Base-by-base conservation (phyloP, 106 monocot genomes). In the Cymbidium sinense region DNA sequence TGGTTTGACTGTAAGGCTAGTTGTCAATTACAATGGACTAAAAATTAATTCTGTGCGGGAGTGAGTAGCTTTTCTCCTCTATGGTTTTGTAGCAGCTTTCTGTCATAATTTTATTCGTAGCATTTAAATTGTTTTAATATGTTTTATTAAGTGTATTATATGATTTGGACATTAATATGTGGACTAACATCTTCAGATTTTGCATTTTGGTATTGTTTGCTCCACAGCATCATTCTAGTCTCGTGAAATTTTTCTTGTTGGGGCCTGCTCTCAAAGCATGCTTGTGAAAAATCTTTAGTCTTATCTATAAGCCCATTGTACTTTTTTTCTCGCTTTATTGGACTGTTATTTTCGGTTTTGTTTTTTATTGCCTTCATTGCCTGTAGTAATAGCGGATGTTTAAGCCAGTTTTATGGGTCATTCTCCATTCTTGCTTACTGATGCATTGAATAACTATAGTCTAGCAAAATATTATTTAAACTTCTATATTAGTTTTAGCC, bases 21-120 rank as follows among this genome's bases (percentile, higher is more conserved):
- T 99, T 77, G 87, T 99, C 86, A 92, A 92, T 82, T 99, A 86
- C 82, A 99, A 89, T 76, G 90, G 99, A 6, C 76, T 99, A 99
- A 91, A 84, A 87, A n/a, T 99, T 51, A 86, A 62, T 75, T 75
- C 85, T 4, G 92, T 99, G 21, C 82, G 90, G 58, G 80, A 91
- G 94, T 99, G 85, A 87, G 94, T 77, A 33, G 70, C 50, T 81
- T 43, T 67, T 11, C 50, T 54, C 35, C 19, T 23, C 31, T n/a
- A 21, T n/a, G 7, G 75, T 33, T 61, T 39, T 70, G 34, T 21
- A 70, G 70, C 17, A 15, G 69, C 31, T 69, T 33, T 36, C 0
- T 19, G 37, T 7, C 30, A 71, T n/a, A 33, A 2, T 34, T 67
- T 58, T 58, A 23, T 21, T 0, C 0, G 47, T 2, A 15, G 58